Evolutionary conservation across 495 filamentous ascomycete genomes (phyloP), one percentile per base, ranked within the genome.

Genomic region (Tricharina praecox): DNA sequence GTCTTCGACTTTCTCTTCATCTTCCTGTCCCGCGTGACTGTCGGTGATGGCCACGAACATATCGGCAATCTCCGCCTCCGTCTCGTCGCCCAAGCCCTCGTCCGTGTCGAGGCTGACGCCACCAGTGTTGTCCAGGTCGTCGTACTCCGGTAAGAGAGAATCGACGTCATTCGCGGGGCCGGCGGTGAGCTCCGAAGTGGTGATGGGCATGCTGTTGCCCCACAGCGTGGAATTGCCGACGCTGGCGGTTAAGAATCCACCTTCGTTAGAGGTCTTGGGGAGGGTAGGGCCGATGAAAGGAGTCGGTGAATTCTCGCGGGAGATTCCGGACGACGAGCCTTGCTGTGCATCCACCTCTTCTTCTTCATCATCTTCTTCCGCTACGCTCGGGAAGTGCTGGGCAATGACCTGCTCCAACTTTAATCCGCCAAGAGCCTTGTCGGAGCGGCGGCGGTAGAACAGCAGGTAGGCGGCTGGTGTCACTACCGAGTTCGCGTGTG

Each of bases 391-490:
- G 38, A 45, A 54, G 36, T 50, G 45, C 32, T 45, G 38, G 43
- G 55, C 49, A 53, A 58, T 58, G 53, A 58, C 45, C 1, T 46
- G 48, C 49, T 85, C 69, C 34, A 85, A 77, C 47, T 70, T 71
- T 4, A 74, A 71, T 15, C 85, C 85, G 36, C 90, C 90, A 26
- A 97, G 72, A 24, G 83, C 78, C 20, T 58, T 66, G 3, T 71
- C 65, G 8, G 84, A 82, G 49, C 82, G 81, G 45, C 92, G 85
- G 23, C 90, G 81, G 65, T 96, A 97, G 70, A 97, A 97, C 28
- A 97, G 68, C 7, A 97, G 77, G 62, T 97, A 97, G 0, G 90
- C 92, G 19, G 78, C 74, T 3, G 74, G 53, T 2, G 76, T 78
- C 28, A 82, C 72, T 5, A 82, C 71, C 30, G 58, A 63, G 35